phyloP scores from a whole-genome alignment of 495 filamentous ascomycete species.

The Aspergillus steynii region DNA sequence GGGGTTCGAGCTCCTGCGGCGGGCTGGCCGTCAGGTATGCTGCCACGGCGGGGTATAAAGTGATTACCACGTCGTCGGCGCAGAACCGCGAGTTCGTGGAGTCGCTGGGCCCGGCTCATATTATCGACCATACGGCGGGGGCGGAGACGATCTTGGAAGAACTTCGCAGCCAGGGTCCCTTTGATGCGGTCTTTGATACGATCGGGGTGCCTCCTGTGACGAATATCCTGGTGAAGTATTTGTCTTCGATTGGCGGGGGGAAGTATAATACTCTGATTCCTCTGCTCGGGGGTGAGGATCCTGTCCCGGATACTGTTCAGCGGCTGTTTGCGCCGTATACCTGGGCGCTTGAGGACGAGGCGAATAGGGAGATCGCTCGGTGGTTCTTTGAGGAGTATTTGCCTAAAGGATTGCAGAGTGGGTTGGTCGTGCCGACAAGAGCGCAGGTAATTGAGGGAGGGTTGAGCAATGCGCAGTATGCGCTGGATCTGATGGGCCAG shows the following conservation, averaged over 20 bases:
- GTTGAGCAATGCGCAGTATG: slow-evolving; percentile 1
- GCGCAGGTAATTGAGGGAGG: neutral
- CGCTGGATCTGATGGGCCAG: slow-evolving; percentile 8
- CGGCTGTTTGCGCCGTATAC: slow-evolving; percentile 1
- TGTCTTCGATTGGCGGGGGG: slow-evolving; percentile 2
- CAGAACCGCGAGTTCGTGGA: slow-evolving; percentile 28
- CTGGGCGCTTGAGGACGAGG: neutral
- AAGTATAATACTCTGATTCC: neutral
- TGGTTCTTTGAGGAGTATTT: slow-evolving; percentile 6
- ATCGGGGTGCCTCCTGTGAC: slow-evolving; percentile 2
- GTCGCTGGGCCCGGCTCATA: slow-evolving; percentile 16
- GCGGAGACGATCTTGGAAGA: neutral
- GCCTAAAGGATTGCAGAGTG: slow-evolving; percentile 1
- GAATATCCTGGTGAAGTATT: neutral
- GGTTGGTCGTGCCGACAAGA: neutral
- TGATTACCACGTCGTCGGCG: slow-evolving; percentile 35
- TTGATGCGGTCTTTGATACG: slow-evolving; percentile 5
- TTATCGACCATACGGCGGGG: slow-evolving; percentile 3
- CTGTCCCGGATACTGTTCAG: neutral
- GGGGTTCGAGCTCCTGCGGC: slow-evolving; percentile 29
- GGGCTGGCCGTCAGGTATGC: slow-evolving; percentile 30
- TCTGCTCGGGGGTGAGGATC: neutral
- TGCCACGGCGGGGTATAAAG: slow-evolving; percentile 27
- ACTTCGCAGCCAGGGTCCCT: slow-evolving; percentile 2
- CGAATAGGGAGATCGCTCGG: neutral